A percentile compares a stretch with the other conserved stretches of the same genome.
These are phyloP conservation scores for Parastagonospora avenae DNA, from an alignment of 2,329 filamentous ascomycete species.

Conservation along the genomic window DNA sequence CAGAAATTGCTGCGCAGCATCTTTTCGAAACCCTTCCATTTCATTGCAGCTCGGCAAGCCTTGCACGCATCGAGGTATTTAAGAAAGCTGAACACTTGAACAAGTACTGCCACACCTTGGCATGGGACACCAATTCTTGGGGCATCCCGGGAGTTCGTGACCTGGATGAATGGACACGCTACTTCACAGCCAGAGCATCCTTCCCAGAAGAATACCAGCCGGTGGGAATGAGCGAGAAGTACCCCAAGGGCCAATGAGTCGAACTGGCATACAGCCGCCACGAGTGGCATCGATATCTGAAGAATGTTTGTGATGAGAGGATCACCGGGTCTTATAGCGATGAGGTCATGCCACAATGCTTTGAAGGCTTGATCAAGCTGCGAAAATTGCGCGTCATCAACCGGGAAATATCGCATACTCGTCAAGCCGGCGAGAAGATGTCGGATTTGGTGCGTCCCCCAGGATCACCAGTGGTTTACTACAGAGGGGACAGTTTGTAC, in stretches of 20 bases:
- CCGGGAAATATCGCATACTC: neutral
- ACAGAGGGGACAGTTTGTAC: constrained; percentile 6
- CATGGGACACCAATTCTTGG: constrained; percentile 16
- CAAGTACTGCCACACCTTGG: constrained; percentile 9
- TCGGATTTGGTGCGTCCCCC: neutral
- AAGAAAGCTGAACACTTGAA: constrained; percentile 5
- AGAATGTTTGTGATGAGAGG: constrained; percentile 10
- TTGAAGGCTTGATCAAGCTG: constrained; percentile 6
- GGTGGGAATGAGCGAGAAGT: neutral
- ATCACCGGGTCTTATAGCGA: neutral
- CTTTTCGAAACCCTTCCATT: constrained; percentile 17
- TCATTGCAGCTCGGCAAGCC: constrained; percentile 9
- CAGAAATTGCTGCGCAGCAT: constrained; percentile 5
- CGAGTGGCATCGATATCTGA: constrained; percentile 12
- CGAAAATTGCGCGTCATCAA: constrained; percentile 3
- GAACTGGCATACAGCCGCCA: constrained; percentile 2
- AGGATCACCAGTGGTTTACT: neutral
- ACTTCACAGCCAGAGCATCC: constrained; percentile 1
- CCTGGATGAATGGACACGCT: constrained; percentile 11
- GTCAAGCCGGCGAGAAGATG: constrained; percentile 4
- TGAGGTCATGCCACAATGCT: neutral
- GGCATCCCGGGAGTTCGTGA: constrained; percentile 8
- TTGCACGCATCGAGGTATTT: constrained; percentile 10
- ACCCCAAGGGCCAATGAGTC: neutral
- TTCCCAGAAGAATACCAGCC: neutral